These are phyloP conservation scores for Rosa rugosa DNA, from an alignment of 306 rosid species.

Conservation along the genomic window DNA sequence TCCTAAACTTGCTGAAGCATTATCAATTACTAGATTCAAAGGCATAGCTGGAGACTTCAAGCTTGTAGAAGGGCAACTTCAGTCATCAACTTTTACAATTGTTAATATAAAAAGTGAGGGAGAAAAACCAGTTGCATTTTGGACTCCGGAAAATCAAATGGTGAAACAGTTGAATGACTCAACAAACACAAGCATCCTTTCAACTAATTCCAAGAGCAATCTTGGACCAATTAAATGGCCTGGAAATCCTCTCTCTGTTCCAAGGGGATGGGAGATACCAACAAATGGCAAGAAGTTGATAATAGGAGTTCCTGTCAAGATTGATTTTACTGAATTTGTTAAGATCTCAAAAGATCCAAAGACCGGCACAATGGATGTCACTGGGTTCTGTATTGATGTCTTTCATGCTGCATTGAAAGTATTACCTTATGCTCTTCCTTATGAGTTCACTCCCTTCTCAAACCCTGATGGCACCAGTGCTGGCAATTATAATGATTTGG, in stretches of 20 bases:
- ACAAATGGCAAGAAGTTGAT: constrained; percentile 21
- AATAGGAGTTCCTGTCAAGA: constrained; percentile 40
- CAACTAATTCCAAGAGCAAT: neutral
- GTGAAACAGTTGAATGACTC: neutral
- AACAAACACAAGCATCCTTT: neutral
- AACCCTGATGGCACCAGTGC: neutral
- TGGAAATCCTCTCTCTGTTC: constrained; percentile 24
- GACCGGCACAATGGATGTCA: constrained; percentile 5
- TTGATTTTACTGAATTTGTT: constrained; percentile 28
- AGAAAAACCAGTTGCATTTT: constrained; percentile 15
- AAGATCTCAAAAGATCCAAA: neutral
- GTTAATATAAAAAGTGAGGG: constrained; percentile 35
- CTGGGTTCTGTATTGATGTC: constrained; percentile 36
- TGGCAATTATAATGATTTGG: constrained; percentile 34
- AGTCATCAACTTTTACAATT: constrained; percentile 35
- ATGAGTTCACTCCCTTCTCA: constrained; percentile 31
- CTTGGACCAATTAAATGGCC: constrained; percentile 44
- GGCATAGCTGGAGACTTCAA: constrained; percentile 49
- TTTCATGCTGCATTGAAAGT: constrained; percentile 23
- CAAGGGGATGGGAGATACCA: constrained; percentile 45
- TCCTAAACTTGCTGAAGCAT: constrained; percentile 15
- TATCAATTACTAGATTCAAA: constrained; percentile 26
- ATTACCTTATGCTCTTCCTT: constrained; percentile 30
- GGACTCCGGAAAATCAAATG: constrained; percentile 26
- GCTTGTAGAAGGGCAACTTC: constrained; percentile 35